Base-by-base conservation (phyloP, 148 eudicot genomes). In the Amaranthus hypochondriacus region DNA sequence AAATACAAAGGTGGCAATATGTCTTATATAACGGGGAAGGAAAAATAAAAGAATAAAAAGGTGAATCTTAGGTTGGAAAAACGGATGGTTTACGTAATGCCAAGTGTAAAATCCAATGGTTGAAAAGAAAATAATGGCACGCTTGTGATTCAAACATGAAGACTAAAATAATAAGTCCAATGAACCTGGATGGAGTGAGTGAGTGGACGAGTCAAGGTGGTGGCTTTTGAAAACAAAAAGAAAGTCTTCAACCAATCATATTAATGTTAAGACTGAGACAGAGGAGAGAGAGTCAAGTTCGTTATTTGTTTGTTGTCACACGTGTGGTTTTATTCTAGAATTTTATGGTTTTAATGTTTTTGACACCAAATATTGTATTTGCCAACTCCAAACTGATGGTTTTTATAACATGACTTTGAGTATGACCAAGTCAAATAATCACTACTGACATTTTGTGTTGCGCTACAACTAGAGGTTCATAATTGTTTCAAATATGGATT, bases 181-280 rank as follows among this genome's bases (percentile, higher is more conserved):
- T 86, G 89, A 68, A 88, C 82, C 84, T 86, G 88, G 89, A 83
- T 84, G 75, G 54, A 57, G 74, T 71, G 68, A 44, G 28, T 48
- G 68, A 51, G 78, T 75, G 67, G 56, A 43, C 11, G 58, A 43
- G 86, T 88, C 92, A 89, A 85, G 47, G 81, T 78, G 92, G 70
- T 89, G 90, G 92, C 92, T 89, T 72, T 80, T 11, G 79, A 78
- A 85, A 54, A 52, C 64, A 49, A 15, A 66, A 67, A 67, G 47
- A 5, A 72, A 5, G 72, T 67, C 68, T 13, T 54, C n/a, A 69
- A 69, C 60, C 58, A 52, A 28, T 69, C 10, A 52, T 52, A 48
- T 72, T 28, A 48, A 10, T 48, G 54, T 28, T 61, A 4, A 4
- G 55, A 18, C 47, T 48, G 15, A 3, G 71, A 51, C 46, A 21